Conservation (phyloP, 2,329 filamentous ascomycete genomes). For the Nigrospora oryzae region DNA sequence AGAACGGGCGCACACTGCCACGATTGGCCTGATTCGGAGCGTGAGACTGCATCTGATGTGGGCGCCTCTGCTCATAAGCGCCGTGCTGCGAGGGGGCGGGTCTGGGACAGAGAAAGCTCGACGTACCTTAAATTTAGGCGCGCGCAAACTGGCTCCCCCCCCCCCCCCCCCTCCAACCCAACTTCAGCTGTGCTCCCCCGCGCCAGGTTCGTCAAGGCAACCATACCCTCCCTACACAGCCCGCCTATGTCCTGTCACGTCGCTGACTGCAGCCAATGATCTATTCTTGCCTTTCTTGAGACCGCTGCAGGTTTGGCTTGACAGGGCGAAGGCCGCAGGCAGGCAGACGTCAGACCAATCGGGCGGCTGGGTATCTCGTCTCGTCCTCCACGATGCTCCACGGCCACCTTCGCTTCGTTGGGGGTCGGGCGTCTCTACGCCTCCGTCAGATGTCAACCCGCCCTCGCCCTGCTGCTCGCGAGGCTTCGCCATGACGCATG, state of each 20-base stretch:
- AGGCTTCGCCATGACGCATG: too few species aligned
- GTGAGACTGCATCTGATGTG: not conserved
- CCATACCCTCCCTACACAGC: not conserved
- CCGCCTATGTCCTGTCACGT: not conserved
- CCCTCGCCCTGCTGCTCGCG: too few species aligned
- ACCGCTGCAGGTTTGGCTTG: too few species aligned
- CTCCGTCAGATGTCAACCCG: not conserved
- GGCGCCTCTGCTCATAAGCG: not conserved
- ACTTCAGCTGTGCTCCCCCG: too few species aligned
- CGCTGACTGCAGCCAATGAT: not conserved
- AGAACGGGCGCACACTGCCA: constrained; percentile 2
- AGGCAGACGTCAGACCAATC: too few species aligned
- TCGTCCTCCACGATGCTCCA: too few species aligned
- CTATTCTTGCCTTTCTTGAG: not conserved
- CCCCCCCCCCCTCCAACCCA: not conserved
- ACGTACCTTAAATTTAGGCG: constrained; percentile 2
- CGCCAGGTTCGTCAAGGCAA: not conserved
- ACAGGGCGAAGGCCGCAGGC: too few species aligned
- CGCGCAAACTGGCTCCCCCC: constrained; percentile 3
- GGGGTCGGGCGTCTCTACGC: not conserved
- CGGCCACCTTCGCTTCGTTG: too few species aligned
- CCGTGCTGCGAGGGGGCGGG: not conserved
- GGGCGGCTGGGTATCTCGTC: too few species aligned
- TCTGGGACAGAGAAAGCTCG: not conserved
- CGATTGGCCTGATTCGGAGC: constrained; percentile 4